Evolutionary conservation across 2,329 filamentous ascomycete species (phyloP).

Genomic region (Aspergillus terreus): DNA sequence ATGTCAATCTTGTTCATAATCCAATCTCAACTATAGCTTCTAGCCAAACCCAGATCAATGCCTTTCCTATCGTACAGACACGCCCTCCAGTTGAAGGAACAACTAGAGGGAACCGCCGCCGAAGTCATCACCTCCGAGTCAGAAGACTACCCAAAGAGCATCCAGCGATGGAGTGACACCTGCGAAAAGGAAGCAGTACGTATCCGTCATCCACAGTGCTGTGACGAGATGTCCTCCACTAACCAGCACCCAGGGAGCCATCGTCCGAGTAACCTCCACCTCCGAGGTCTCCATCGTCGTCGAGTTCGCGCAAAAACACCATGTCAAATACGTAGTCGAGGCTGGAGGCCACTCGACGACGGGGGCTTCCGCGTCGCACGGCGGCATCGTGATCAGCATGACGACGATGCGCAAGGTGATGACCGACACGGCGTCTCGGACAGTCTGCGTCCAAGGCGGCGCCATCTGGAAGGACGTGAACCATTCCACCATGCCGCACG

Average conservation of each 20-base stretch:
- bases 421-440: slow-evolving; percentile 45
- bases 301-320: slow-evolving; percentile 46
- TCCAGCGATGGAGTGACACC: slow-evolving; percentile 11
- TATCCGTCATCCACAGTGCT: neutral
- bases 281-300: slow-evolving; percentile 6
- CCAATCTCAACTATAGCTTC: too few relatives aligned
- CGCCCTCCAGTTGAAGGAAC: slow-evolving; percentile 5
- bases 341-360: slow-evolving; percentile 57
- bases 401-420: slow-evolving; percentile 48
- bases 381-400: slow-evolving; percentile 56
- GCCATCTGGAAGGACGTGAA: slow-evolving; percentile 55
- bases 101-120: slow-evolving; percentile 9
- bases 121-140: slow-evolving; percentile 7
- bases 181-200: slow-evolving; percentile 11
- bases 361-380: slow-evolving; percentile 48
- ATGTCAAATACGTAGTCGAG: slow-evolving; percentile 51
- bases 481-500: slow-evolving; percentile 45
- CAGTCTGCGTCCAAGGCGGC: slow-evolving; percentile 51
- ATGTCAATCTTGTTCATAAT: too few relatives aligned
- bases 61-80: slow-evolving; percentile 8
- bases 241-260: slow-evolving; percentile 7
- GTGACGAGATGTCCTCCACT: neutral
- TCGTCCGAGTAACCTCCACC: slow-evolving; percentile 9
- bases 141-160: slow-evolving; percentile 7
- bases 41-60: neutral